Evolutionary conservation across 495 filamentous ascomycete species (phyloP), one percentile per base, ranked within the genome.

Genomic region (Neurospora terricola): DNA sequence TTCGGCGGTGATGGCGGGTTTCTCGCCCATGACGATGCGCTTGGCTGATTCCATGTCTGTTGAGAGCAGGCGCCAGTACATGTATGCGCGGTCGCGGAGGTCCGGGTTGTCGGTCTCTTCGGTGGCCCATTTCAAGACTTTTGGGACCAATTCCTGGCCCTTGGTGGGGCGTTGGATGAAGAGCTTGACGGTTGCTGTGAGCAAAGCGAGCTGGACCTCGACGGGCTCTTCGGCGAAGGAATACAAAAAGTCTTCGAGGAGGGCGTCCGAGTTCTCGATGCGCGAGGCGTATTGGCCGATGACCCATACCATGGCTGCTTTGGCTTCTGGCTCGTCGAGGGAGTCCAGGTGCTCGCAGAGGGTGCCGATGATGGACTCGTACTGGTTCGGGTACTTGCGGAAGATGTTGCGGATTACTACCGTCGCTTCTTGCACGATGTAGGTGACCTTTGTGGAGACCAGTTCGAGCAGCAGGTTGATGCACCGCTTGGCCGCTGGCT

Each of bases 351-450:
- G 95, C 78, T 97, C 90, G 85, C 96, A 98, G 12, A 99, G 85
- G 8, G 94, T 97, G 16, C 95, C 94, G 75, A 99, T 98, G 76
- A 99, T 97, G 18, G 94, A 95, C 80, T 98, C 96, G 79, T 98
- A 99, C 37, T 96, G 54, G 54, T 66, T 95, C 7, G 95, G 95
- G 79, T 98, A 99, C 81, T 96, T 97, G 38, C 96, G 88, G 84
- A 99, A 95, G 69, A 99, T 99, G 78, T 99, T 96, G 83, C 97
- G 97, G 84, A 99, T 97, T 18, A 99, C 96, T 36, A 98, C 93
- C 73, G 98, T 92, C 2, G 94, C 96, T 82, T 99, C 96, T 81
- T 99, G 96, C 12, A 99, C 96, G 69, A 99, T 96, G 80, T 99
- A 99, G 84, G 97, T 97, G 78, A 98, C 94, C 83, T 98, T 98